Conservation (phyloP, 192 early-diverging fungal genomes). For the Linnemannia schmuckeri region DNA sequence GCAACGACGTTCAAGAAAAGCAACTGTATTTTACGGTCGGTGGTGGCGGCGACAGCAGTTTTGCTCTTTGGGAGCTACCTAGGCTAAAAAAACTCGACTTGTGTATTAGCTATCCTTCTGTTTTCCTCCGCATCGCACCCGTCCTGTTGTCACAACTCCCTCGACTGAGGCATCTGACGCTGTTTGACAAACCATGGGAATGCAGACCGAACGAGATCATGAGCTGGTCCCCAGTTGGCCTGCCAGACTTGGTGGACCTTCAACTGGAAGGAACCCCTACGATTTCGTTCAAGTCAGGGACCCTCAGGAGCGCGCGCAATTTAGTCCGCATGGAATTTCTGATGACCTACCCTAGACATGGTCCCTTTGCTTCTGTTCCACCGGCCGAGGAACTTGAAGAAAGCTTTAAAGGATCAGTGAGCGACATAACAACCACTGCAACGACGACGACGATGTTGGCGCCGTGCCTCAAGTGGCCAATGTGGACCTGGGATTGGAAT, state of each 20-base stretch:
- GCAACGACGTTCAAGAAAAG: not conserved
- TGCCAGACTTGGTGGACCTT: not conserved
- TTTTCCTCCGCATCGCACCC: not conserved
- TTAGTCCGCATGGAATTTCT: not conserved
- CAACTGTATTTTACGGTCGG: not conserved
- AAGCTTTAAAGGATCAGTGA: not conserved
- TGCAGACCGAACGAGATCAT: not conserved
- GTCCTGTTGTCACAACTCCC: not conserved
- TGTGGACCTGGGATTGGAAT: constrained; percentile 33
- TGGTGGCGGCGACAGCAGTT: not conserved
- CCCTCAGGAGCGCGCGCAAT: not conserved
- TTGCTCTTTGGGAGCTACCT: not conserved
- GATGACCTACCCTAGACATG: not conserved
- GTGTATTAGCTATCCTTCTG: too few species aligned
- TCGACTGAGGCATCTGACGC: not conserved
- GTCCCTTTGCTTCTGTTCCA: not conserved
- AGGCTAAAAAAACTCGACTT: not conserved
- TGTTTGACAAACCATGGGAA: not conserved
- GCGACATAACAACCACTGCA: too few species aligned
- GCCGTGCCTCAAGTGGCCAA: not conserved
- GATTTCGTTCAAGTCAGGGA: constrained; percentile 3
- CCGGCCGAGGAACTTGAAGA: not conserved
- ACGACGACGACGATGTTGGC: not conserved
- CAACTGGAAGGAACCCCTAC: not conserved
- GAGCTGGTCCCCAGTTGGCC: not conserved